These are phyloP conservation scores for Drosera capensis DNA, from an alignment of 148 eudicot species.

Conservation along the genomic window DNA sequence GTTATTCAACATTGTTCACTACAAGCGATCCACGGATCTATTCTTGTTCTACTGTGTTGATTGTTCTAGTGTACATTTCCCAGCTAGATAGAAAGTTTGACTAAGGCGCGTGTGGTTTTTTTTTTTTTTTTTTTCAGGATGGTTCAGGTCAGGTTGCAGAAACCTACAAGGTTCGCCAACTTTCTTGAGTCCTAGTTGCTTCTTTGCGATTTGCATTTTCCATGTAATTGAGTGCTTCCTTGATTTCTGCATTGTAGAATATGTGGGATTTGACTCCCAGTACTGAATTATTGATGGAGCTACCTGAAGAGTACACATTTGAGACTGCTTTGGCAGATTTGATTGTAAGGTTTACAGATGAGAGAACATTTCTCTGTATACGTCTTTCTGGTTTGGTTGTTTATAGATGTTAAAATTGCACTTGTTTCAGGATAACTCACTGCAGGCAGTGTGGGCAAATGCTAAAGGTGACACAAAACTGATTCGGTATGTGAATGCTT, in stretches of 20 bases:
- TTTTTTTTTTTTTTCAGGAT: constrained; percentile 25
- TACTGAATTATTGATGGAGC: constrained; percentile 48
- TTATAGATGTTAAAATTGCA: neutral
- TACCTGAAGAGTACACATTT: constrained; percentile 57
- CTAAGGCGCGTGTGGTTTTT: too few relatives aligned
- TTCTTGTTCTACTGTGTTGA: too few relatives aligned
- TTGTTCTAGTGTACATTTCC: too few relatives aligned
- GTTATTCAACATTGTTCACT: too few relatives aligned
- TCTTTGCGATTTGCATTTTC: neutral
- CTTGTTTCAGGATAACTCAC: constrained; percentile 55
- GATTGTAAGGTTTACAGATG: constrained; percentile 32
- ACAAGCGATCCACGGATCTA: too few relatives aligned
- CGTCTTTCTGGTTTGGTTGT: neutral
- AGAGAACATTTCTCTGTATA: neutral
- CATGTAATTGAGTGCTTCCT: neutral
- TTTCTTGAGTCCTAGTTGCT: neutral
- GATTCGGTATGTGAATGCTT: constrained; percentile 23
- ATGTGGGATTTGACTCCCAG: constrained; percentile 94
- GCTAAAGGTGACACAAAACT: constrained; percentile 19
- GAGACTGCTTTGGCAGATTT: constrained; percentile 75
- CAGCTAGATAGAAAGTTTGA: too few relatives aligned
- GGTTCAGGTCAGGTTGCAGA: constrained; percentile 26
- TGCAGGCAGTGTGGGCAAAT: constrained; percentile 79
- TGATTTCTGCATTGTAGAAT: constrained; percentile 18
- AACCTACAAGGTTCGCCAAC: constrained; percentile 36